These are phyloP conservation scores for Yamadazyma sp. DNA, from an alignment of 1,139 yeast genomes.

Conservation along the genomic window DNA sequence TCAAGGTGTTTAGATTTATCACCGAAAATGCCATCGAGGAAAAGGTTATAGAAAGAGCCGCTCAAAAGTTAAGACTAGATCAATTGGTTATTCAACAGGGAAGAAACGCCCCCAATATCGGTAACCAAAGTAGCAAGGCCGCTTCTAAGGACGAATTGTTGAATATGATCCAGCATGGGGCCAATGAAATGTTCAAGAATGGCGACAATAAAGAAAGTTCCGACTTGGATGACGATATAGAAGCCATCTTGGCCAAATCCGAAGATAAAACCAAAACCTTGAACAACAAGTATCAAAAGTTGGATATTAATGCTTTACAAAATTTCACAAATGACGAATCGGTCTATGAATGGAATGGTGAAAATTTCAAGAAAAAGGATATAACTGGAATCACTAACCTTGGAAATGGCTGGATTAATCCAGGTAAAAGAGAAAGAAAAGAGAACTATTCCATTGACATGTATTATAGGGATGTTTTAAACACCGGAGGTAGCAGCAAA, in stretches of 20 bases:
- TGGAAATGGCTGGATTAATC: slow-evolving; percentile 66
- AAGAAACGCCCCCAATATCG: slow-evolving; percentile 42
- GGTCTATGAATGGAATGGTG: slow-evolving; percentile 86
- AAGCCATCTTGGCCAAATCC: slow-evolving; percentile 57
- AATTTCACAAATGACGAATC: slow-evolving; percentile 64
- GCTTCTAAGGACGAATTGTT: slow-evolving; percentile 68
- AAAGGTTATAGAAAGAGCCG: slow-evolving; percentile 75
- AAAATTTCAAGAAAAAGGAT: slow-evolving; percentile 67
- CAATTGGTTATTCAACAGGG: slow-evolving; percentile 84
- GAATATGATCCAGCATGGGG: slow-evolving; percentile 82
- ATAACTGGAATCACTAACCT: slow-evolving; percentile 38
- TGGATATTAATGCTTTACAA: slow-evolving; percentile 75
- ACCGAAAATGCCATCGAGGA: slow-evolving; percentile 83
- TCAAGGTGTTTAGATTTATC: slow-evolving; percentile 70
- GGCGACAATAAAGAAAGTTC: slow-evolving; percentile 14
- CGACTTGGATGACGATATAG: slow-evolving; percentile 59
- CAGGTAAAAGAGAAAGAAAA: slow-evolving; percentile 75
- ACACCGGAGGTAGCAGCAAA: slow-evolving; percentile 45
- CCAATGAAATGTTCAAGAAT: slow-evolving; percentile 56
- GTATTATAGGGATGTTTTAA: slow-evolving; percentile 75
- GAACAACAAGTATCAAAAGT: slow-evolving; percentile 60
- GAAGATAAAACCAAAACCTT: slow-evolving; percentile 64
- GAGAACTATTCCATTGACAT: slow-evolving; percentile 77
- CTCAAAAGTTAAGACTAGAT: slow-evolving; percentile 74
- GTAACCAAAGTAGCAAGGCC: slow-evolving; percentile 40